Base-by-base conservation (phyloP, 768 basidiomycete genomes). In the Russula sp. region DNA sequence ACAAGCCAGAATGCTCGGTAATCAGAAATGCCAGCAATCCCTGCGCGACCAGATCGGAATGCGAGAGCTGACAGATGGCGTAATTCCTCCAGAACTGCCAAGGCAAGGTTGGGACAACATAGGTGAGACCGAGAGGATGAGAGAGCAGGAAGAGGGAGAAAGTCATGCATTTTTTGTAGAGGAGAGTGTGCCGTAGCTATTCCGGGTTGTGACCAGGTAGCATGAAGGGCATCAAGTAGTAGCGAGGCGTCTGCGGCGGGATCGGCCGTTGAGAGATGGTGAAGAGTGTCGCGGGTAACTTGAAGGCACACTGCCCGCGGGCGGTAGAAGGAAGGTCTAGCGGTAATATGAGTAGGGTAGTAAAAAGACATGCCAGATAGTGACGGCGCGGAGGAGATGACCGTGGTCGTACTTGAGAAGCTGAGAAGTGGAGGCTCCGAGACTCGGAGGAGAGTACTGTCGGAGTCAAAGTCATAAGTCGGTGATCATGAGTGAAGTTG, bases 1-100 rank as follows among this genome's bases (percentile, higher is more conserved):
- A 73, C 68, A 18, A 98, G 82, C 91, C 91, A 94, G 57, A 79
- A 77, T 1, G 74, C 67, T 61, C 63, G 68, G 11, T 57, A 57
- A 4, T 53, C 47, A 53, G 58, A 54, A 34, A 49, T 32, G 16
- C 55, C 9, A 14, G 48, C 47, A 4, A 61, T 18, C 20, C 40
- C 37, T 40, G 61, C 35, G 22, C 40, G 18, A 16, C 35, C 8
- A n/a, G 37, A 51, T 44, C 37, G 34, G 39, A 57, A 48, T 3
- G 49, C 7, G 14, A 54, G 31, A 22, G 34, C 49, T 18, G 44
- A 39, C 39, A 20, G n/a, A 52, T 34, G 35, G 44, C 16, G 44
- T 34, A 48, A 32, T 55, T 32, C 45, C 31, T 52, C 55, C 34
- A 55, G 48, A 20, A 32, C 20, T 6, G 22, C 14, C 5, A 45